Percentiles rank a stretch among this genome's conserved stretches.
Conservation (phyloP, 495 filamentous ascomycete species). For the Astrothelium macrocarpum region DNA sequence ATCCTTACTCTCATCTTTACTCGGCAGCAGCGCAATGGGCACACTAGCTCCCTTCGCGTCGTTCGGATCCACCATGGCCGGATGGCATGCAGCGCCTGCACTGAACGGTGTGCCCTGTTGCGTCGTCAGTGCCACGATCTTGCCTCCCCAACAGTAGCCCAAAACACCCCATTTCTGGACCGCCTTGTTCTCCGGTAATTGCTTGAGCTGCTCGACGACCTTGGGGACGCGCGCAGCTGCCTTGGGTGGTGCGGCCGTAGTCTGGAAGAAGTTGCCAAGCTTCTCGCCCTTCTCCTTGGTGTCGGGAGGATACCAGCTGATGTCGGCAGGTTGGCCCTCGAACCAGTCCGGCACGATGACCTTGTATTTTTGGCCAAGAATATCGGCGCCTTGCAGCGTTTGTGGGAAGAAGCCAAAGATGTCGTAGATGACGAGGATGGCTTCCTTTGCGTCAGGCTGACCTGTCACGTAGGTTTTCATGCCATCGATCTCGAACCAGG, state of each 20-base stretch:
- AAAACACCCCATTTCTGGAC: conserved; percentile 75
- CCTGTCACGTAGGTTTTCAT: conserved; percentile 65
- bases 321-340: conserved; percentile 45
- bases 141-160: conserved; percentile 91
- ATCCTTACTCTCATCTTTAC: conserved; percentile 44
- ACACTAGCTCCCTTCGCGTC: conserved; percentile 40
- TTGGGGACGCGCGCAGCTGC: conserved; percentile 55
- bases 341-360: conserved; percentile 67
- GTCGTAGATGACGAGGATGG: conserved; percentile 55
- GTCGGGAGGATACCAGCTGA: conserved; percentile 64
- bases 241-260: conserved; percentile 51
- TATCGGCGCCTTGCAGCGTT: conserved; percentile 59
- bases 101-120: conserved; percentile 55
- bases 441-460: conserved; percentile 45
- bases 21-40: conserved; percentile 35
- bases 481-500: conserved; percentile 43
- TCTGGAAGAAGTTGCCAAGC: conserved; percentile 68
- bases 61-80: conserved; percentile 76
- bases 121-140: conserved; percentile 53
- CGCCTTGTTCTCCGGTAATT: conserved; percentile 38
- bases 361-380: conserved; percentile 53
- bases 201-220: conserved; percentile 48
- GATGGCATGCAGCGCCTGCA: conserved; percentile 63
- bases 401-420: conserved; percentile 67
- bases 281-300: conserved; percentile 70